A percentile compares a stretch with the other conserved stretches of the same genome.
Evolutionary conservation across 331 rosid genomes (phyloP).

Genomic region (Quercus tomentella): DNA sequence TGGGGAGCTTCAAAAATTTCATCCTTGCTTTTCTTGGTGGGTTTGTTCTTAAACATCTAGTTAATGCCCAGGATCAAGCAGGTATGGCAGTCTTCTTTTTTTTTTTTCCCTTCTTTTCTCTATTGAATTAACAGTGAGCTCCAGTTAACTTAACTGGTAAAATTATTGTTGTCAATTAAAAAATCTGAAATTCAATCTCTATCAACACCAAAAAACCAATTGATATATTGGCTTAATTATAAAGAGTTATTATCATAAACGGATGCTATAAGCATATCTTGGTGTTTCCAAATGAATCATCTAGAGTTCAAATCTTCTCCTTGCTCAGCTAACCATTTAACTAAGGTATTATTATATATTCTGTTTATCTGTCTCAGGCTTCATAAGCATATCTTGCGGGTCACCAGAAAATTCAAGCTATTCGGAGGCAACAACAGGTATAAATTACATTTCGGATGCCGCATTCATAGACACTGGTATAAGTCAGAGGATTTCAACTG

Average conservation of each 20-base stretch:
- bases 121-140: too few species aligned
- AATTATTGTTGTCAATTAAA: too few species aligned
- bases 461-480: conserved; percentile 21
- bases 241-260: too few species aligned
- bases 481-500: background rate
- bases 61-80: conserved; percentile 10
- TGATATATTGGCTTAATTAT: rapidly evolving
- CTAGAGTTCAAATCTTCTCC: background rate
- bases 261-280: too few species aligned
- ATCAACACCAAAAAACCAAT: too few species aligned
- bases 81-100: background rate
- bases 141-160: too few species aligned
- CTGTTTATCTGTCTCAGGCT: background rate
- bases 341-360: background rate
- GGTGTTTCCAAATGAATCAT: too few species aligned
- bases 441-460: conserved; percentile 32
- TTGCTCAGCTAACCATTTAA: background rate
- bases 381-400: conserved; percentile 31
- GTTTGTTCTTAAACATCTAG: conserved; percentile 7
- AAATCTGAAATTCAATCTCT: too few species aligned
- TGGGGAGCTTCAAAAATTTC: conserved; percentile 12
- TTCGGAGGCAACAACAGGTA: conserved; percentile 9
- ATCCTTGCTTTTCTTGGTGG: conserved; percentile 5
- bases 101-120: too few species aligned
- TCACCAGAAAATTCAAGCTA: conserved; percentile 3